A percentile compares a stretch with the other conserved stretches of the same genome.
Conservation (phyloP, 2,329 filamentous ascomycete species). For the Penicillium oxalicum region DNA sequence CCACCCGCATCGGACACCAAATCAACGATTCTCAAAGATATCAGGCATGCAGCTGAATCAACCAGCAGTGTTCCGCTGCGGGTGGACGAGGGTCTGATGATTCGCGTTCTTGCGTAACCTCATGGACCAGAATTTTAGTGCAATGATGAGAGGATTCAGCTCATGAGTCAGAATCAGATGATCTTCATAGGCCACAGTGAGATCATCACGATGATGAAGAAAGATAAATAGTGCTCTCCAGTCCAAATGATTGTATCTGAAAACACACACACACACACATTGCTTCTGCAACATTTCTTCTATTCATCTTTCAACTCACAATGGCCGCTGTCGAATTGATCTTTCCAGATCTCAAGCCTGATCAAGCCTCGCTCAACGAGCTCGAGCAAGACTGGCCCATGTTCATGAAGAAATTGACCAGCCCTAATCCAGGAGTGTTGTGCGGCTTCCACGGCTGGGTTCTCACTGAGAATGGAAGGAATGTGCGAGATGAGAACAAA, state of each 20-base stretch:
- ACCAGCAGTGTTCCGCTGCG: too few relatives aligned
- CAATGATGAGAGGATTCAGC: too few relatives aligned
- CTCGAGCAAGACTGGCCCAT: constrained; percentile 3
- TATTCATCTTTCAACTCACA: not conserved
- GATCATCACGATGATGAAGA: too few relatives aligned
- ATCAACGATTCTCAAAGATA: not conserved
- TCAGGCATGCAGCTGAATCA: too few relatives aligned
- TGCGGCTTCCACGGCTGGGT: constrained; percentile 6
- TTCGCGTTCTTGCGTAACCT: too few relatives aligned
- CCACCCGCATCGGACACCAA: not conserved
- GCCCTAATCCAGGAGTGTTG: constrained; percentile 8
- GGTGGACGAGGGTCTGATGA: too few relatives aligned
- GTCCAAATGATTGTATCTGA: too few relatives aligned
- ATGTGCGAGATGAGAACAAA: constrained; percentile 4
- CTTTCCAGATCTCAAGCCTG: constrained; percentile 6
- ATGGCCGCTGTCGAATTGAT: constrained; percentile 11
- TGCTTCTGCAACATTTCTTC: not conserved
- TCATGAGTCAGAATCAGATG: too few relatives aligned
- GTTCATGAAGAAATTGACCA: constrained; percentile 2
- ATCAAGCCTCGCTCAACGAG: constrained; percentile 2
- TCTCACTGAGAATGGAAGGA: constrained; percentile 6
- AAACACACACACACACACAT: not conserved
- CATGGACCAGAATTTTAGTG: too few relatives aligned
- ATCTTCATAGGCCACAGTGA: too few relatives aligned
- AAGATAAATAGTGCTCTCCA: too few relatives aligned